Conservation (phyloP, 805 yeast species). For the Nakazawaea sp. region DNA sequence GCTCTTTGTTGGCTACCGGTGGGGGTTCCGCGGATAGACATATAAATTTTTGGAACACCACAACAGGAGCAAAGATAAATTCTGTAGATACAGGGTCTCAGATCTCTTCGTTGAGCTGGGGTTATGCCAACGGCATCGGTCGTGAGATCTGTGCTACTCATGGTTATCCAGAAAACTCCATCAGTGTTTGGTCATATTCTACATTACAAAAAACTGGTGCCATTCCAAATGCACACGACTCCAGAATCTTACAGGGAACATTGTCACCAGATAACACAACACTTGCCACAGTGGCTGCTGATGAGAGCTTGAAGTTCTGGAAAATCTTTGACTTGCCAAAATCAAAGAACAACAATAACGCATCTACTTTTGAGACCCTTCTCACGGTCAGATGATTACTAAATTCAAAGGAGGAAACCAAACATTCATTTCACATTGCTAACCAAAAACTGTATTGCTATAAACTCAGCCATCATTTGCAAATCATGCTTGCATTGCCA, state of each 20-base stretch:
- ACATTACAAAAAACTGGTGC: constrained; percentile 83
- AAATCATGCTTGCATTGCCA: no score
- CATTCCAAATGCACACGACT: constrained; percentile 80
- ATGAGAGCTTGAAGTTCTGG: constrained; percentile 94
- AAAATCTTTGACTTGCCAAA: constrained; percentile 64
- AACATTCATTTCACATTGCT: no score
- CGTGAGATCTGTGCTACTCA: constrained; percentile 88
- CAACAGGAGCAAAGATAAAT: constrained; percentile 81
- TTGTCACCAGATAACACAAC: constrained; percentile 88
- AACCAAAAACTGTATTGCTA: no score
- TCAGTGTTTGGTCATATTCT: constrained; percentile 81
- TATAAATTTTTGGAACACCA: constrained; percentile 92
- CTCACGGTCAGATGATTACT: constrained; percentile 8
- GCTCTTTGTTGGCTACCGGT: constrained; percentile 84
- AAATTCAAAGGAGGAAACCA: no score
- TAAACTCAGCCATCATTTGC: no score
- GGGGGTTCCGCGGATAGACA: constrained; percentile 90
- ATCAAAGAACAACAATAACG: constrained; percentile 1
- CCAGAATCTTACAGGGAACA: constrained; percentile 76
- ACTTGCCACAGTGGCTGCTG: constrained; percentile 92
- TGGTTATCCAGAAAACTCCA: constrained; percentile 84
- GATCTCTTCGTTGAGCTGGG: constrained; percentile 92
- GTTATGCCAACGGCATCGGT: constrained; percentile 64
- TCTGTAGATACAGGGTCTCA: constrained; percentile 90
- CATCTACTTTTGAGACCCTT: constrained; percentile 6